Percentiles rank a stretch among this genome's conserved stretches.
Evolutionary conservation across 495 filamentous ascomycete species (phyloP).

Genomic region (Neurospora sp.): DNA sequence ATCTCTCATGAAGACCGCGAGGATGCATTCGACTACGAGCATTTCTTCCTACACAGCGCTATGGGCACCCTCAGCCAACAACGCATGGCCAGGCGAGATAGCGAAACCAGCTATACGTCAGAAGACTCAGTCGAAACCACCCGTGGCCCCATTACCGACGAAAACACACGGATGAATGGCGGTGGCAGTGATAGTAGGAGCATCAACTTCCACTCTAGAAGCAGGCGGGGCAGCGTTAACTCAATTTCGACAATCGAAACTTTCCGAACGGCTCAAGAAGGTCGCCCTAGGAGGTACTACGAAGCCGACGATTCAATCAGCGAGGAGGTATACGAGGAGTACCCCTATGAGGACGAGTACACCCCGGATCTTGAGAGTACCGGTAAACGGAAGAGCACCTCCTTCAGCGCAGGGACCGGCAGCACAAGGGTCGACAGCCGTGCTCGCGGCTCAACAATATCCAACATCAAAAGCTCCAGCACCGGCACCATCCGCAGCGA

Average conservation of each 20-base stretch:
- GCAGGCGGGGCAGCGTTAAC: constrained; percentile 48
- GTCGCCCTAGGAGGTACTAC: constrained; percentile 25
- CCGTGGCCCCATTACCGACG: constrained; percentile 30
- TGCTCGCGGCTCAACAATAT: neutral
- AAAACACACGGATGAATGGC: neutral
- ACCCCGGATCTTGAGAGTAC: constrained; percentile 17
- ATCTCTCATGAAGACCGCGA: constrained; percentile 82
- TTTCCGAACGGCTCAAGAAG: constrained; percentile 77
- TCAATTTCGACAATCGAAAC: constrained; percentile 70
- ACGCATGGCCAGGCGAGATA: constrained; percentile 36
- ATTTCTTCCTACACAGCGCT: constrained; percentile 86
- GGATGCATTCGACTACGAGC: constrained; percentile 95
- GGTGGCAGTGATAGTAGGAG: neutral
- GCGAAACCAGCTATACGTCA: constrained; percentile 49
- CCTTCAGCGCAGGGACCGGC: constrained; percentile 11
- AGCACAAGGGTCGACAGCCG: neutral
- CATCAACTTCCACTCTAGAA: neutral
- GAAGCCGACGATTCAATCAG: constrained; percentile 6
- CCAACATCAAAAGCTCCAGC: constrained; percentile 3
- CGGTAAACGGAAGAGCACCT: constrained; percentile 17
- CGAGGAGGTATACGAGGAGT: constrained; percentile 7
- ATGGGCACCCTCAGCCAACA: constrained; percentile 57
- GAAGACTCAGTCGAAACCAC: constrained; percentile 70
- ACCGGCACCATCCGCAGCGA: constrained; percentile 8
- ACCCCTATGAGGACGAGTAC: constrained; percentile 10